Evolutionary conservation across 2,329 filamentous ascomycete species (phyloP).

Genomic region (Colletotrichum destructivum): DNA sequence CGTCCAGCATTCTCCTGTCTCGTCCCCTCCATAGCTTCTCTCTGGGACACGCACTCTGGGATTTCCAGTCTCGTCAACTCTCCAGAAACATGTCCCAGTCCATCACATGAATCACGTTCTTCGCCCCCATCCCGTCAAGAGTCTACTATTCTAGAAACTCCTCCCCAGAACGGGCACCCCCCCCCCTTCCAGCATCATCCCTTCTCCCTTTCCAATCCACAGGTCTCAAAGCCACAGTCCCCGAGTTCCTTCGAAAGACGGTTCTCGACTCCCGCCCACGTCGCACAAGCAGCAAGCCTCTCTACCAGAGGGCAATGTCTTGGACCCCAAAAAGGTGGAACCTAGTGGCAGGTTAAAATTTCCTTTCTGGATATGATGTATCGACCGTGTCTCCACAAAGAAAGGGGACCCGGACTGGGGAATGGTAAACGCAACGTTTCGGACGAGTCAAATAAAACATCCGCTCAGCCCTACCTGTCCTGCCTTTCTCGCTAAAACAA

Average conservation of each 20-base stretch:
- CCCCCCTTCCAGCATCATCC: not conserved
- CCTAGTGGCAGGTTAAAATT: not conserved
- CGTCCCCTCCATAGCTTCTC: not conserved
- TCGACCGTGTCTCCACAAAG: too few species aligned
- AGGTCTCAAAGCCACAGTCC: not conserved
- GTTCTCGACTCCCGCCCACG: not conserved
- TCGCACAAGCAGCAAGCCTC: slow-evolving; percentile 4
- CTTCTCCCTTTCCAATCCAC: not conserved
- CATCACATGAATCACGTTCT: too few species aligned
- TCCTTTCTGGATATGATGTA: too few species aligned
- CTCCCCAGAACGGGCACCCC: not conserved
- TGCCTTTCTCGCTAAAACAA: not conserved
- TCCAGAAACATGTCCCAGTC: too few species aligned
- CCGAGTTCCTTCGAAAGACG: not conserved
- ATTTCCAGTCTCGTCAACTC: not conserved
- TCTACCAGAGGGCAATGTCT: not conserved
- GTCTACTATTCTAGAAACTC: not conserved
- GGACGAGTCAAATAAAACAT: not conserved
- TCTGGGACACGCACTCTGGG: not conserved
- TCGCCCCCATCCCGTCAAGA: too few species aligned
- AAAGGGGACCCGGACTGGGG: not conserved
- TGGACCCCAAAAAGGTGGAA: not conserved
- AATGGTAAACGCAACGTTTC: not conserved
- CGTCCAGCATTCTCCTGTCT: not conserved
- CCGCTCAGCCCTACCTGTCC: not conserved